phyloP scores from a whole-genome alignment of 805 yeast species.

The Maudiozyma pseudohumilis region DNA sequence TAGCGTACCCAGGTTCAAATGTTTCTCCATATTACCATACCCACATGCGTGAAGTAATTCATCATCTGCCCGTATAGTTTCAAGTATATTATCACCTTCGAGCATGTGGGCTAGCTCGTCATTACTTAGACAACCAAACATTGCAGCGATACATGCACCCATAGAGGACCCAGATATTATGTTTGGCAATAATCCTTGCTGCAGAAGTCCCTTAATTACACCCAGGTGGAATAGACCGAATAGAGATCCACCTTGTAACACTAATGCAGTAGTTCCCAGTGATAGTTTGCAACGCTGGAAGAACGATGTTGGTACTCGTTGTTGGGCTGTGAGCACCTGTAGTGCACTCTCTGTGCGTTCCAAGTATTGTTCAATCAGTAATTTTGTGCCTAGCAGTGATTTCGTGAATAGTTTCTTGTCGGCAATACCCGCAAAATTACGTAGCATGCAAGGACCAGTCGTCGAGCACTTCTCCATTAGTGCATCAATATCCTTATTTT shows the following conservation, averaged over 20 bases:
- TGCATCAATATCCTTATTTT: conserved; percentile 40
- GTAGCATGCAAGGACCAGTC: conserved; percentile 54
- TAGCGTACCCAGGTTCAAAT: conserved; percentile 44
- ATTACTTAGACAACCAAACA: conserved; percentile 65
- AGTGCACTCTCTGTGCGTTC: conserved; percentile 74
- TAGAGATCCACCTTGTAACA: conserved; percentile 89
- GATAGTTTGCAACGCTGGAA: conserved; percentile 79
- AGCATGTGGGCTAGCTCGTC: conserved; percentile 46
- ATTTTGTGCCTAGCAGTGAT: conserved; percentile 81
- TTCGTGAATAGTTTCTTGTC: conserved; percentile 69
- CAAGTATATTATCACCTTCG: conserved; percentile 29
- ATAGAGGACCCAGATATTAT: conserved; percentile 87
- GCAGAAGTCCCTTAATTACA: conserved; percentile 74
- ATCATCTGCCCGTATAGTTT: conserved; percentile 46
- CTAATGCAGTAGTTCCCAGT: conserved; percentile 81
- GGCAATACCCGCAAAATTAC: conserved; percentile 89
- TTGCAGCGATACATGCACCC: conserved; percentile 86
- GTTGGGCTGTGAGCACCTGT: conserved; percentile 38
- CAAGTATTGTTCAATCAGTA: conserved; percentile 53
- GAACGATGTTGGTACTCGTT: conserved; percentile 57
- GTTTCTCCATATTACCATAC: conserved; percentile 30
- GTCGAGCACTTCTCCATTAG: conserved; percentile 60
- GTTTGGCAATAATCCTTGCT: conserved; percentile 66
- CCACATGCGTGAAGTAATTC: conserved; percentile 45
- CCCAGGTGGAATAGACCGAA: conserved; percentile 94